phyloP scores from a whole-genome alignment of 2,329 filamentous ascomycete species.

The Colletotrichum sp. region DNA sequence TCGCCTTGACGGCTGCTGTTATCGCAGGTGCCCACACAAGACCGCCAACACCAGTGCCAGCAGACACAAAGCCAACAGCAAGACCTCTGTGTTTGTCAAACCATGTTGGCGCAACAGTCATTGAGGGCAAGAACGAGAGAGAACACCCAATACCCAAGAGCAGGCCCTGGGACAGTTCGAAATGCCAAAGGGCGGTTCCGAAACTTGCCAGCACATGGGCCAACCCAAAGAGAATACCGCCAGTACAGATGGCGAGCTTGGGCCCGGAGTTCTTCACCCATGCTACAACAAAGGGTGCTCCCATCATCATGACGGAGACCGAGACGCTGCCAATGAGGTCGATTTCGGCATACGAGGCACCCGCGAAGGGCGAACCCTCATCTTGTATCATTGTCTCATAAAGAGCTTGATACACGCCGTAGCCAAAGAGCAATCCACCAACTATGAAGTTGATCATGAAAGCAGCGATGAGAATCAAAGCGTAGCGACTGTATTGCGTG shows the following conservation, averaged over 20 bases:
- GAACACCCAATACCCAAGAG: slow-evolving; percentile 42
- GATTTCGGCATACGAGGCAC: background rate
- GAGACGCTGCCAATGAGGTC: background rate
- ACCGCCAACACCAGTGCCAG: slow-evolving; percentile 42
- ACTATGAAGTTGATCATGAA: background rate
- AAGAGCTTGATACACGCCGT: background rate
- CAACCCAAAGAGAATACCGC: background rate
- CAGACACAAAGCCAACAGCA: slow-evolving; percentile 41
- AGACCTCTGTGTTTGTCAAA: slow-evolving; percentile 38
- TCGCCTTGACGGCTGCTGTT: background rate
- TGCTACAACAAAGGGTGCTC: background rate
- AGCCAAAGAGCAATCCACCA: background rate
- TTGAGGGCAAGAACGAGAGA: slow-evolving; percentile 40
- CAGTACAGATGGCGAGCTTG: background rate
- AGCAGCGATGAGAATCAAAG: background rate
- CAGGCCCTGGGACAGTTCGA: slow-evolving; percentile 11
- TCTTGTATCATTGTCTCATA: background rate
- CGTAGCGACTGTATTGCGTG: rapidly evolving
- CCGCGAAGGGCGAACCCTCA: rapidly evolving
- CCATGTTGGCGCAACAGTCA: slow-evolving; percentile 42
- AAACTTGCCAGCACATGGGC: background rate
- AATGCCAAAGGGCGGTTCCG: background rate
- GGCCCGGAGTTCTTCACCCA: background rate
- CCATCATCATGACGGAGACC: background rate
- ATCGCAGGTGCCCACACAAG: slow-evolving; percentile 32